Base-by-base conservation (phyloP, 495 filamentous ascomycete genomes). In the Penicillium ochrochloron region DNA sequence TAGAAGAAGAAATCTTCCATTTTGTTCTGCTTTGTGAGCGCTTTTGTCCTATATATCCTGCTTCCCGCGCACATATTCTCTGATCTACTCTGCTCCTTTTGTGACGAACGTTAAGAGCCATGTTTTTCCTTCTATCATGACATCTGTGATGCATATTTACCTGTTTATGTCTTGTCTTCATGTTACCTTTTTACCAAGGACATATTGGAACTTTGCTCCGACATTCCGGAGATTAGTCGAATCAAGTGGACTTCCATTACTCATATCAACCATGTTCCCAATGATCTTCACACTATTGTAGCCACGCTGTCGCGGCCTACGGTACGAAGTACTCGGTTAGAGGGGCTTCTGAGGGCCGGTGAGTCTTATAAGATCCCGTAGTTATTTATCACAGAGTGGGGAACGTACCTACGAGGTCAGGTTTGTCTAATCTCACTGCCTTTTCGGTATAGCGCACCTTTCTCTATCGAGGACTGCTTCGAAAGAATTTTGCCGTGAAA, bases 71-170 rank as follows among this genome's bases (percentile, higher is more conserved):
- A 33, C 46, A 52, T 56, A 60, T 41, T 37, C 35, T 51, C 27
- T 35, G n/a, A 48, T 34, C 15, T 31, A 33, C n/a, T 17, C 21
- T 48, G 57, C 42, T 48, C 57, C 48, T 46, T 46, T 46, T 46
- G 15, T 62, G 37, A 44, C 37, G 29, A 46, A 46, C 37, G 57
- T 48, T 35, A 53, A 62, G 27, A 51, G 51, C 50, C 50, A 48
- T 42, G 60, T 52, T 37, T 42, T 48, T 48, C 12, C 57, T 50
- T 59, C 23, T 19, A 44, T 59, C 39, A 59, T 64, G 51, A 53
- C 34, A 39, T 54, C 21, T 57, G 41, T 37, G 60, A 62, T 59
- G 56, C 57, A 46, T 60, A 35, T 27, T 31, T 63, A n/a, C 33
- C 29, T 64, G 46, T 64, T 33, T 25, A 64, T 64, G 55, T 50